A percentile compares a stretch with the other conserved stretches of the same genome.
Conservation (phyloP, 306 rosid genomes). For the Prunus salicina region DNA sequence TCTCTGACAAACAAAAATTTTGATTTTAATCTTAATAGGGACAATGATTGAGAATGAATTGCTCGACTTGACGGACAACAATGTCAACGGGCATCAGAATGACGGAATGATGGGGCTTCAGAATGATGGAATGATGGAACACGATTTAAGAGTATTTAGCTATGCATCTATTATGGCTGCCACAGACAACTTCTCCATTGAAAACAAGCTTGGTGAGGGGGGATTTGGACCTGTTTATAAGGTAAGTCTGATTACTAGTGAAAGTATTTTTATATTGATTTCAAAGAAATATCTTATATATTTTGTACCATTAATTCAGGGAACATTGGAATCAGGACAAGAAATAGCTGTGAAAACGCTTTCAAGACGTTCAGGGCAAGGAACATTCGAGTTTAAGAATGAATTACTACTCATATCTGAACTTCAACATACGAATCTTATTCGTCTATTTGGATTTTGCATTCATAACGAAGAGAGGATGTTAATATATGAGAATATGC, state of each 20-base stretch:
- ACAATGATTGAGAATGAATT: neutral
- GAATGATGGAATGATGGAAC: neutral
- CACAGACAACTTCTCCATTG: too few relatives aligned
- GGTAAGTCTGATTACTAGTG: conserved; percentile 1
- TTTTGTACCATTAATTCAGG: conserved; percentile 4
- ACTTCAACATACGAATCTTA: too few relatives aligned
- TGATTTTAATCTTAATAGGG: neutral
- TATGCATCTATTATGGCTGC: too few relatives aligned
- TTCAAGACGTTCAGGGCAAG: conserved; percentile 28
- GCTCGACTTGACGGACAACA: neutral
- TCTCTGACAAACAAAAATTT: neutral
- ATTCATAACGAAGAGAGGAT: too few relatives aligned
- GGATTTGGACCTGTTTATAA: neutral
- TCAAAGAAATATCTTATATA: too few relatives aligned
- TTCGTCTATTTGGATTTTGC: too few relatives aligned
- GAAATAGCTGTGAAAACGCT: conserved; percentile 18
- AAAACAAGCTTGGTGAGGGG: too few relatives aligned
- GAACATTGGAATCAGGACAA: neutral
- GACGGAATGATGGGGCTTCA: neutral
- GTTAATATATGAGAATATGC: too few relatives aligned
- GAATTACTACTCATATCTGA: conserved; percentile 25
- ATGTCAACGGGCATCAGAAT: neutral
- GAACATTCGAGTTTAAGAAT: conserved; percentile 27
- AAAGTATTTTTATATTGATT: too few relatives aligned
- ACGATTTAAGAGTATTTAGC: too few relatives aligned